Evolutionary conservation across 805 yeast species (phyloP), one percentile per base, ranked within the genome.

Genomic region (Myxozyma mucilagina): DNA sequence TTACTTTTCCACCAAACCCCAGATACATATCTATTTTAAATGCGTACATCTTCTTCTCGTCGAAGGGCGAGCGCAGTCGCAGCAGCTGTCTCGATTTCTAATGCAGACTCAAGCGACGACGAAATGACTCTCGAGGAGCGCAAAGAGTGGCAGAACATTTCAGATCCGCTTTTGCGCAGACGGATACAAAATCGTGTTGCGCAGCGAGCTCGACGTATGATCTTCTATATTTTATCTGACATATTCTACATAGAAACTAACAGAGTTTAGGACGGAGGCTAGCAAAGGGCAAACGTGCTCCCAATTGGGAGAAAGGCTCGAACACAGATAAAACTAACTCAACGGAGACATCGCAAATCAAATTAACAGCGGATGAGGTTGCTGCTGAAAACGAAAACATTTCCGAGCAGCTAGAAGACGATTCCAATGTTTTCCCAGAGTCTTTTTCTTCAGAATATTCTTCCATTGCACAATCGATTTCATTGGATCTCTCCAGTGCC

Each of bases 101-200:
- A 38, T 31, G 32, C 20, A 1, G 54, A 49, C 44, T 18, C 29
- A 47, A 34, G 38, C 45, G 59, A 48, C 43, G 55, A 49, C 55
- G 57, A 45, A 53, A 48, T 24, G 39, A 42, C 61, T 8, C 54
- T 47, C 32, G 64, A 57, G 44, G 64, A 57, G 56, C 61, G 64
- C 56, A 56, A 53, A 29, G 64, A 61, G 42, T 61, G 64, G 64
- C 38, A 47, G 34, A 49, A 39, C 49, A 43, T 57, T 47, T 29
- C 58, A 8, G 64, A 61, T 20, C 64, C 61, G 1, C 57, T 48
- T 4, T 52, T 61, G 8, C 55, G 64, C 5, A 52, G 64, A 4
- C 57, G 61, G 36, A 61, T 61, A 18, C 64, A 61, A 42, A 61
- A 61, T 44, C 44, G 64, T 10, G 59, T 61, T 4, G 64, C 64